Percentiles rank a stretch among this genome's conserved stretches.
phyloP scores from a whole-genome alignment of 805 yeast species.

The Yamadazyma phyllophila region DNA sequence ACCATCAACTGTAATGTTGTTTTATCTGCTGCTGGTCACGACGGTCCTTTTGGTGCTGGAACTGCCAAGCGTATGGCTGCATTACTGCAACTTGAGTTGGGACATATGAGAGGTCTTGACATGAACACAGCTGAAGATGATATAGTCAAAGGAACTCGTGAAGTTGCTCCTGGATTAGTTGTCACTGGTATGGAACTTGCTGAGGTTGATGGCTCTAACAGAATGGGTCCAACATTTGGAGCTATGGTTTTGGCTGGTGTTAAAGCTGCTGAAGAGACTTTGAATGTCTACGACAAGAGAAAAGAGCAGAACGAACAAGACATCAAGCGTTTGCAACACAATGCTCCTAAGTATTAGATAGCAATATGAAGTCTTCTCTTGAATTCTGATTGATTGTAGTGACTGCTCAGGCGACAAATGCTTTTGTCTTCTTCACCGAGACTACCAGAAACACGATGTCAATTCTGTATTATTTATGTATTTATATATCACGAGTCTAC shows the following conservation, averaged over 20 bases:
- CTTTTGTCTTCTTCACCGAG: too few species aligned
- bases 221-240: constrained; percentile 85
- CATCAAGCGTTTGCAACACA: constrained; percentile 10
- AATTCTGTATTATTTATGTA: neutral
- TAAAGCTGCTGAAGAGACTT: constrained; percentile 65
- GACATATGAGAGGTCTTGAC: constrained; percentile 76
- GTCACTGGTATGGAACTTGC: constrained; percentile 79
- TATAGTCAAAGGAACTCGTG: constrained; percentile 67
- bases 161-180: constrained; percentile 62
- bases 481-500: constrained; percentile 36
- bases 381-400: too few species aligned
- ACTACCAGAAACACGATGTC: neutral
- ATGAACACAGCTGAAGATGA: constrained; percentile 78
- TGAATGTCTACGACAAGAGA: constrained; percentile 31
- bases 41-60: constrained; percentile 82
- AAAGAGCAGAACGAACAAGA: constrained; percentile 12
- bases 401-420: too few species aligned
- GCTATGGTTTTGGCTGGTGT: constrained; percentile 80
- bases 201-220: constrained; percentile 72
- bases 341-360: constrained; percentile 1
- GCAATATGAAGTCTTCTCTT: too few species aligned
- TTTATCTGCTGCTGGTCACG: constrained; percentile 75
- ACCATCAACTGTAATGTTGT: constrained; percentile 66
- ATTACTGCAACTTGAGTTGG: constrained; percentile 37
- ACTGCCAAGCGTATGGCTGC: constrained; percentile 60